Evolutionary conservation across 257 asterid genomes (phyloP).

Genomic region (Fraxinus cuspidata): DNA sequence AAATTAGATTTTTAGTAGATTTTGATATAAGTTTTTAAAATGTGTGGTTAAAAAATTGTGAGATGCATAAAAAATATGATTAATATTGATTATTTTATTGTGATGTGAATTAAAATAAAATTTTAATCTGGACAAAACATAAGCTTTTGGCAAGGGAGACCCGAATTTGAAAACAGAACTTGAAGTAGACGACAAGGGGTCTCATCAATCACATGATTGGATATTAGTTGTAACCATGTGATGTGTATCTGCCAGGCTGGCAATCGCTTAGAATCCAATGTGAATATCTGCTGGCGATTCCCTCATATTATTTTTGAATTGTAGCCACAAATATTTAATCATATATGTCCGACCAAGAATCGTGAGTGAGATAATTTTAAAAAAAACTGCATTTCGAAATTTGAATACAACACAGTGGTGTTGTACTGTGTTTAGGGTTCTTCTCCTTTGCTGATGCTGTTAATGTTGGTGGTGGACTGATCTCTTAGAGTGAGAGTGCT

Average conservation of each 20-base stretch:
- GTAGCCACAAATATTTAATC: too few species aligned
- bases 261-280: conserved; percentile 28
- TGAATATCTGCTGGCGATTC: conserved; percentile 39
- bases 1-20: too few species aligned
- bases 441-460: conserved; percentile 13
- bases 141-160: too few species aligned
- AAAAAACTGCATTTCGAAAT: neutral
- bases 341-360: neutral
- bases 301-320: conserved; percentile 3
- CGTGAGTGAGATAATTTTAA: too few species aligned
- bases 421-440: neutral
- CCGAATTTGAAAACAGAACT: too few species aligned
- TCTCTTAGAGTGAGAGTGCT: neutral
- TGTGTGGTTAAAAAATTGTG: too few species aligned
- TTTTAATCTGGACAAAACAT: too few species aligned
- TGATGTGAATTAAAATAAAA: too few species aligned
- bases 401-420: neutral
- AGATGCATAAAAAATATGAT: too few species aligned
- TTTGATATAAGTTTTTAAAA: too few species aligned
- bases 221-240: conserved; percentile 29
- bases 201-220: conserved; percentile 24
- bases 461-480: neutral
- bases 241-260: conserved; percentile 38
- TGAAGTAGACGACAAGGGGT: neutral
- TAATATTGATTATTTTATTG: too few species aligned